These are phyloP conservation scores for Elsinoe fawcettii DNA, from an alignment of 2,329 filamentous ascomycete genomes.

Conservation along the genomic window DNA sequence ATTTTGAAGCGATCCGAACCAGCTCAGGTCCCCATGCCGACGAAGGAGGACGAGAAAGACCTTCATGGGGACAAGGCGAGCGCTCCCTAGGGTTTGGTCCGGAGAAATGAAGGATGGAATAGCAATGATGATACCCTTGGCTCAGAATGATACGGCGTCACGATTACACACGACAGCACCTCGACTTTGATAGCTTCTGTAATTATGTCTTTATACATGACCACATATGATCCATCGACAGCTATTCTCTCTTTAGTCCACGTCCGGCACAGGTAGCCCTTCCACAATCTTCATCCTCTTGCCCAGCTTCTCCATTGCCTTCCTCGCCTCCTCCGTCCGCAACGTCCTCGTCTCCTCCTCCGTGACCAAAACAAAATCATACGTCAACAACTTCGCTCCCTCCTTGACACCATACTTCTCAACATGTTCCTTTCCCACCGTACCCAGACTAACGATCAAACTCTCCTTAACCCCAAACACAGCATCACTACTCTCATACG, in stretches of 20 bases:
- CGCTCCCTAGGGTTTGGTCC: not conserved
- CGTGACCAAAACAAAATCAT: conserved; percentile 71
- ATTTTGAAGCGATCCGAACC: conserved; percentile 23
- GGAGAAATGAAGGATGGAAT: not conserved
- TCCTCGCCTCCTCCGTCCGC: conserved; percentile 57
- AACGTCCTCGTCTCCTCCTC: conserved; percentile 60
- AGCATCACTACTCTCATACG: conserved; percentile 74
- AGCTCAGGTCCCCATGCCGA: conserved; percentile 21
- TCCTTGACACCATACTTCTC: conserved; percentile 55
- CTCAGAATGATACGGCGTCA: not conserved
- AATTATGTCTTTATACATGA: not conserved
- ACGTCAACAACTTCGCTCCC: conserved; percentile 47
- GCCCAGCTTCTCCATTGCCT: conserved; percentile 60
- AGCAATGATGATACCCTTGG: conserved; percentile 5
- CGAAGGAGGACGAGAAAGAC: not conserved
- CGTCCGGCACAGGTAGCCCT: conserved; percentile 67
- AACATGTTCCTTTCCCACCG: conserved; percentile 47
- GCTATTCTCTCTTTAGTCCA: conserved; percentile 42
- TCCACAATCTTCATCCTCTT: conserved; percentile 65
- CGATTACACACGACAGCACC: conserved; percentile 7
- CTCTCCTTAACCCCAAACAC: conserved; percentile 84
- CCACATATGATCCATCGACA: no score
- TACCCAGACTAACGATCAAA: conserved; percentile 58
- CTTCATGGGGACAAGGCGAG: not conserved
- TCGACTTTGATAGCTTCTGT: not conserved